Conservation (phyloP, 192 early-diverging fungal genomes). For the Coemansia sp. region DNA sequence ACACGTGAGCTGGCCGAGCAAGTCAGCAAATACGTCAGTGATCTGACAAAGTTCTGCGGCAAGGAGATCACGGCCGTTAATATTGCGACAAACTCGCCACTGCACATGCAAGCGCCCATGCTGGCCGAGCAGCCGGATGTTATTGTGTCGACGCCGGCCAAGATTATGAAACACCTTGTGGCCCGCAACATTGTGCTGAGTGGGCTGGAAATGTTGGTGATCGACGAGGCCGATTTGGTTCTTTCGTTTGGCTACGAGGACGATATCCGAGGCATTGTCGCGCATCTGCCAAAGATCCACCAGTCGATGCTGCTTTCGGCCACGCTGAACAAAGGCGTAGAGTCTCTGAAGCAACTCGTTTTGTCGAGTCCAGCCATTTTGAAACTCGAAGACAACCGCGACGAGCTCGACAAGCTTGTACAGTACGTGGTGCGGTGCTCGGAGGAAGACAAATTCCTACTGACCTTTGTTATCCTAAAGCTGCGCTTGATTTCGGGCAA, state of each 20-base stretch:
- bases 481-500: constrained; percentile 87
- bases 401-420: constrained; percentile 59
- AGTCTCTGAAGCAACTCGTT: constrained; percentile 79
- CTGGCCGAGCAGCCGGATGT: constrained; percentile 84
- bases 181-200: constrained; percentile 57
- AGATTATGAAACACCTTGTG: constrained; percentile 74
- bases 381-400: constrained; percentile 78
- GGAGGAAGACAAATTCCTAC: constrained; percentile 86
- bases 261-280: constrained; percentile 77
- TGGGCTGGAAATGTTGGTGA: constrained; percentile 78
- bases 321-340: constrained; percentile 86
- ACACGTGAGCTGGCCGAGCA: constrained; percentile 95
- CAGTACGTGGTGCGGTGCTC: constrained; percentile 77
- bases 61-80: constrained; percentile 32
- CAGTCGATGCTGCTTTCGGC: constrained; percentile 95
- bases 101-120: constrained; percentile 62
- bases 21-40: constrained; percentile 73
- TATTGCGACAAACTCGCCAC: constrained; percentile 29
- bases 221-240: constrained; percentile 96
- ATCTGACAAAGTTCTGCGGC: constrained; percentile 73
- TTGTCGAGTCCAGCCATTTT: constrained; percentile 85
- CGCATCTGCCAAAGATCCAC: constrained; percentile 79
- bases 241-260: constrained; percentile 92
- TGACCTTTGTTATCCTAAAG: constrained; percentile 87
- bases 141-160: constrained; percentile 84